Percentiles rank a stretch among this genome's conserved stretches.
These are phyloP conservation scores for Arabidopsis hybrid DNA, from an alignment of 441 rosid species.

Conservation along the genomic window DNA sequence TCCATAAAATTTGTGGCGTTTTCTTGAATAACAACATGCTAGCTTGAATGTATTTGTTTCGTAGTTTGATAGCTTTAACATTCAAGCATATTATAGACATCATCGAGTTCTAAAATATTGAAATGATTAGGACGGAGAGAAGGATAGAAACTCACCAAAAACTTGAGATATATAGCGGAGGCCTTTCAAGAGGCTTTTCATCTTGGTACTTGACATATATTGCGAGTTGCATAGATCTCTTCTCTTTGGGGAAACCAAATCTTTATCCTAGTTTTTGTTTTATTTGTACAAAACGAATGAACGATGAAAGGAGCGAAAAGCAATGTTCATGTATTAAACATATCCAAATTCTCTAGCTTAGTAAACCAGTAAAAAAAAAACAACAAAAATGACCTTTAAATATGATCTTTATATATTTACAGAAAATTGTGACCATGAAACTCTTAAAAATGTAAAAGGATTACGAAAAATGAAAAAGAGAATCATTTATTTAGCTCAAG, in stretches of 20 bases:
- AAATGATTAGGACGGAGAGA: background rate
- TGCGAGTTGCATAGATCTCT: conserved; percentile 27
- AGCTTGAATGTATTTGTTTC: background rate
- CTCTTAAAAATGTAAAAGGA: background rate
- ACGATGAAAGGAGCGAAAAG: background rate
- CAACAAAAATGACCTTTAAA: background rate
- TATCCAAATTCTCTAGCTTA: background rate
- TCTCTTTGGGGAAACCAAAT: background rate
- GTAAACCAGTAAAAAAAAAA: background rate
- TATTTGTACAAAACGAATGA: background rate
- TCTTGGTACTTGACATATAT: conserved; percentile 60
- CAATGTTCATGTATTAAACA: background rate
- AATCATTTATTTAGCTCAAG: background rate
- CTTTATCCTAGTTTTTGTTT: background rate
- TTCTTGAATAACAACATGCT: background rate
- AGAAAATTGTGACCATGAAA: background rate
- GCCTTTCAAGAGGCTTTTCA: conserved; percentile 89
- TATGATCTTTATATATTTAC: background rate
- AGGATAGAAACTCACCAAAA: conserved; percentile 58
- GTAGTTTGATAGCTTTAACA: background rate
- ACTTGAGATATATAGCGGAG: conserved; percentile 81
- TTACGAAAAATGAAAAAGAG: background rate
- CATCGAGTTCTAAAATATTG: background rate
- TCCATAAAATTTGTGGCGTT: no score
- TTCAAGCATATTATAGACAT: background rate